Conservation (phyloP, 2,329 filamentous ascomycete genomes). For the Pestalotiopsis sp. region DNA sequence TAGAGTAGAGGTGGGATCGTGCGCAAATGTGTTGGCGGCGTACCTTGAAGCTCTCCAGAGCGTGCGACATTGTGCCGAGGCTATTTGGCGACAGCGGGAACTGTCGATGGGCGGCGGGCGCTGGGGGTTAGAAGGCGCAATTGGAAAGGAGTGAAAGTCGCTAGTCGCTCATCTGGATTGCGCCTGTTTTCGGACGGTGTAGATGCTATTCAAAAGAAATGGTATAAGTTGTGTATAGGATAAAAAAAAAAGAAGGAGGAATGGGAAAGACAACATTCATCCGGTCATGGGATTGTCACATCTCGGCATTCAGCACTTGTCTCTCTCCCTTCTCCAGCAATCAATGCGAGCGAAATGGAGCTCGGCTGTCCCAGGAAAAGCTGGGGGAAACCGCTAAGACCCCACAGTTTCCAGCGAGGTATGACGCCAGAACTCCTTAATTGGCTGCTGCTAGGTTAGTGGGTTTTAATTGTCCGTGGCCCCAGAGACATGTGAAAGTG, state of each 20-base stretch:
- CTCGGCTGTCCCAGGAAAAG: slow-evolving; percentile 8
- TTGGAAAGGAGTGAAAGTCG: neutral
- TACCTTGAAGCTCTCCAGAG: slow-evolving; percentile 23
- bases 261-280: neutral
- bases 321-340: neutral
- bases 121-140: neutral
- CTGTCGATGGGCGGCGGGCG: neutral
- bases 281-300: slow-evolving; percentile 8
- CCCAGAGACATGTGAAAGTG: neutral
- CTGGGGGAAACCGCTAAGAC: slow-evolving; percentile 10
- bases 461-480: neutral
- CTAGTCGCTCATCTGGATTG: slow-evolving; percentile 3
- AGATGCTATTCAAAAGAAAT: neutral
- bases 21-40: slow-evolving; percentile 1
- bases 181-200: neutral
- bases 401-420: slow-evolving; percentile 1
- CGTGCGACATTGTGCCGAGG: slow-evolving; percentile 30
- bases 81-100: slow-evolving; percentile 18
- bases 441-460: neutral
- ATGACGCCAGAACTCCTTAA: neutral
- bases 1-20: too few species aligned
- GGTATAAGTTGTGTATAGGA: neutral
- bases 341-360: neutral
- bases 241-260: neutral
- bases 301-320: slow-evolving; percentile 4